Evolutionary conservation across 2,329 filamentous ascomycete species (phyloP).

Genomic region (Trichoderma hamatum): DNA sequence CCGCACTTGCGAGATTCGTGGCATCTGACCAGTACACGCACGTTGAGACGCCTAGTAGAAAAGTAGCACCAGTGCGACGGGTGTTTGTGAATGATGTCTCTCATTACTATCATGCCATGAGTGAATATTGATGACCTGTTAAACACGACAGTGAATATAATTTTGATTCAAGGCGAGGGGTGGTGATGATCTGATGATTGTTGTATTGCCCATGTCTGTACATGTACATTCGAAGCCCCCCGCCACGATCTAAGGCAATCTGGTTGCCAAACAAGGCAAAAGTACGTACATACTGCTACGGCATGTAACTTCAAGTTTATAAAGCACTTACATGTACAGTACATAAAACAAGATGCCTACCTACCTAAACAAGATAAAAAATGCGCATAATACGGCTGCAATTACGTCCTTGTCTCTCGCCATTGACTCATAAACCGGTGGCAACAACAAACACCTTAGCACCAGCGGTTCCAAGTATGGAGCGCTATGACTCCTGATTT

Average conservation of each 20-base stretch:
- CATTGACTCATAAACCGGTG: constrained; percentile 9
- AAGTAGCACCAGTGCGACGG: constrained; percentile 3
- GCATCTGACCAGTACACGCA: background rate
- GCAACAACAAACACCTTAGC: background rate
- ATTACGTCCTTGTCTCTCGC: background rate
- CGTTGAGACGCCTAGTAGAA: background rate
- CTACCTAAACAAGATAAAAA: background rate
- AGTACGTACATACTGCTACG: background rate
- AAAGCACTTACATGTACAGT: no score
- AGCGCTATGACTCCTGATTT: constrained; percentile 13
- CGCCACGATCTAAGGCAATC: background rate
- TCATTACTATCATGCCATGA: background rate
- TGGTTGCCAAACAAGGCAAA: background rate
- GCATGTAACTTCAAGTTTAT: no score
- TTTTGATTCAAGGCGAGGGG: background rate
- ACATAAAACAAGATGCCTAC: no score
- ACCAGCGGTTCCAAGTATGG: background rate
- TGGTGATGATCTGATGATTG: background rate
- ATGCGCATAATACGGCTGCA: background rate
- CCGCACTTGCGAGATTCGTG: constrained; percentile 12
- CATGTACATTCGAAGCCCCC: background rate
- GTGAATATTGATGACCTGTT: background rate
- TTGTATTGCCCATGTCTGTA: background rate
- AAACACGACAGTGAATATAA: background rate
- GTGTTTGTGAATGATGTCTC: background rate